Evolutionary conservation across 441 rosid species (phyloP), one percentile per base, ranked within the genome.

Genomic region (Hypseocharis bilobata): DNA sequence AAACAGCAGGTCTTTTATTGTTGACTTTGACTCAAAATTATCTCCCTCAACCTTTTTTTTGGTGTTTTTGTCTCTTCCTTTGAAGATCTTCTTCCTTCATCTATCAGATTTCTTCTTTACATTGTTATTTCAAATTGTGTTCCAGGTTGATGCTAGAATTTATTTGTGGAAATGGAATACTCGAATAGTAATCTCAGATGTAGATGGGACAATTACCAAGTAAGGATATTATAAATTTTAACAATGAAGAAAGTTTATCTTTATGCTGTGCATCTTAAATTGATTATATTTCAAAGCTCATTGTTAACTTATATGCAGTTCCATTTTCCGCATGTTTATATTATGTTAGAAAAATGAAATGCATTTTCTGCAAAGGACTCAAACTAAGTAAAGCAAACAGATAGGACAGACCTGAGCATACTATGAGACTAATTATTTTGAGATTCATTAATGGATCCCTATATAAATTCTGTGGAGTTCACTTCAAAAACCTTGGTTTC

Each of bases 151-250:
- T 56, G 96, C 97, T 6, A 84, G 92, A 68, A 91, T 94, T 56
- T 91, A 80, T 83, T 77, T 87, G 72, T 94, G 97, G 99, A 94
- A 89, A 75, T 94, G 97, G 97, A 83, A 89, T 78, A 71, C 90
- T 63, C 89, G 85, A 30, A 82, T 93, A 64, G 96, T 93, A 62
- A 80, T 94, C 75, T 89, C 97, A 22, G 97, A 94, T 82, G 99
- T 93, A 65, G 99, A 93, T 77, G 99, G 99, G 71, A 93, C 97
- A 40, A 93, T 93, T 63, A 93, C 99, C 66, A 91, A 78, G 99
- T 86, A 78, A 77, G 84, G 40, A 6, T 63, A 69, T 52, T 73
- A 32, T 60, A 13, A 22, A n/a, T 32, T 74, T 62, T 54, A 42
- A 25, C 42, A 56, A 5, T 67, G 54, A 70, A 61, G 6, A 20